Percentiles rank a stretch among this genome's conserved stretches.
phyloP scores from a whole-genome alignment of 495 filamentous ascomycete genomes.

The Penicillium tannophilum region DNA sequence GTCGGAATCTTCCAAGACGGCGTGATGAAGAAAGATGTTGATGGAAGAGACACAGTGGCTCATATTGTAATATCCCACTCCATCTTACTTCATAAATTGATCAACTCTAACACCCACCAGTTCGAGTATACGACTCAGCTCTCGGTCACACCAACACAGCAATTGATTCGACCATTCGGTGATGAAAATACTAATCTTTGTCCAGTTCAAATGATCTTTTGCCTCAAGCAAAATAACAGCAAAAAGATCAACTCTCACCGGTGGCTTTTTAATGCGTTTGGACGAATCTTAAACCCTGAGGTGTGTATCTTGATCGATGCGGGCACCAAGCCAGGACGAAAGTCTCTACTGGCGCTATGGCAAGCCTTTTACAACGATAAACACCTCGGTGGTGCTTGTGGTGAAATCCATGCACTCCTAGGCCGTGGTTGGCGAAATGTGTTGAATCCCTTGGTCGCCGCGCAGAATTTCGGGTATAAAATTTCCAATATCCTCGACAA shows the following conservation, averaged over 20 bases:
- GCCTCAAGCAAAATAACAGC: conserved; percentile 94
- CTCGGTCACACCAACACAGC: conserved; percentile 90
- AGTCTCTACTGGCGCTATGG: conserved; percentile 89
- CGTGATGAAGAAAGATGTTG: conserved; percentile 95
- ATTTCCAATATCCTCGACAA: conserved; percentile 98
- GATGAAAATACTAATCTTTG: conserved; percentile 79
- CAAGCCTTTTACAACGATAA: conserved; percentile 98
- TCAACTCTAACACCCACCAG: conserved; percentile 30
- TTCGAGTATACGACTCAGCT: conserved; percentile 98
- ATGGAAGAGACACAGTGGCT: conserved; percentile 91
- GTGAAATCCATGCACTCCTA: conserved; percentile 96
- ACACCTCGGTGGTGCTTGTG: conserved; percentile 93
- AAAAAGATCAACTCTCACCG: conserved; percentile 99
- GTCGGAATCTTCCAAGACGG: conserved; percentile 95
- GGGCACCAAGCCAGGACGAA: conserved; percentile 89
- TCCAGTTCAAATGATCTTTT: conserved; percentile 97
- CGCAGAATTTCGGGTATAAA: conserved; percentile 99
- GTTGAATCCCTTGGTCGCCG: conserved; percentile 87
- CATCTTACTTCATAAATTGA: background rate
- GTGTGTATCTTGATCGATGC: conserved; percentile 93
- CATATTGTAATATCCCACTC: conserved; percentile 66
- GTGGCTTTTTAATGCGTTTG: conserved; percentile 97
- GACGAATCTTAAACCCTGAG: conserved; percentile 91
- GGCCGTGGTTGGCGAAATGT: conserved; percentile 85
- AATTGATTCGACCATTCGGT: conserved; percentile 85